Evolutionary conservation across 2,329 filamentous ascomycete genomes (phyloP).

Genomic region (Aspergillus thermomutatus): DNA sequence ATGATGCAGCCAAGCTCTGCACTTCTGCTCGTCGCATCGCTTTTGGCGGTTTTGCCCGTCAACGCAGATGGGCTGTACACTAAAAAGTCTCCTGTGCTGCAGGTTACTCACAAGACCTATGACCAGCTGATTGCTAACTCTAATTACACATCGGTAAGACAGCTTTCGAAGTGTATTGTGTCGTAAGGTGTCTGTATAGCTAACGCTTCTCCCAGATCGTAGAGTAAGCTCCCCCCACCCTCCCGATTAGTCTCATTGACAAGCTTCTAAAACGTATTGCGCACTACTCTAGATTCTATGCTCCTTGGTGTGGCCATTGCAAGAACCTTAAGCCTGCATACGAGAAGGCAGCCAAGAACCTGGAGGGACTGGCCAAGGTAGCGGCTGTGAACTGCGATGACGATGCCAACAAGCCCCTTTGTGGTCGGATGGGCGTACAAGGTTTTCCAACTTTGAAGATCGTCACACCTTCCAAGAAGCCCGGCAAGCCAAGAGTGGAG

Average conservation of each 20-base stretch:
- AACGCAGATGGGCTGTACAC: constrained; percentile 73
- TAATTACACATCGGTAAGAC: constrained; percentile 81
- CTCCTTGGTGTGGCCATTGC: constrained; percentile 97
- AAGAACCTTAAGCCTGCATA: constrained; percentile 93
- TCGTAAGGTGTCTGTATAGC: background rate
- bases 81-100: constrained; percentile 82
- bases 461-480: constrained; percentile 77
- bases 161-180: background rate
- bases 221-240: constrained; percentile 42
- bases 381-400: constrained; percentile 95
- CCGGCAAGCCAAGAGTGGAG: constrained; percentile 75
- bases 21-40: constrained; percentile 53
- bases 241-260: constrained; percentile 9
- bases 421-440: constrained; percentile 78
- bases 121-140: constrained; percentile 79
- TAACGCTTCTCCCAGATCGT: constrained; percentile 43
- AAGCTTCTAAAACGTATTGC: constrained; percentile 31
- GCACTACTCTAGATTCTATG: constrained; percentile 70
- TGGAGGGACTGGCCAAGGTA: constrained; percentile 90
- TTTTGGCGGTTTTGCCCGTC: constrained; percentile 64
- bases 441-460: constrained; percentile 97
- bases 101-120: constrained; percentile 75
- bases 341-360: constrained; percentile 85
- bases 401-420: constrained; percentile 84
- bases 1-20: constrained; percentile 42